Percentiles rank a stretch among this genome's conserved stretches.
These are phyloP conservation scores for Pleurotus giganteus DNA, from an alignment of 768 basidiomycete genomes.

Conservation along the genomic window DNA sequence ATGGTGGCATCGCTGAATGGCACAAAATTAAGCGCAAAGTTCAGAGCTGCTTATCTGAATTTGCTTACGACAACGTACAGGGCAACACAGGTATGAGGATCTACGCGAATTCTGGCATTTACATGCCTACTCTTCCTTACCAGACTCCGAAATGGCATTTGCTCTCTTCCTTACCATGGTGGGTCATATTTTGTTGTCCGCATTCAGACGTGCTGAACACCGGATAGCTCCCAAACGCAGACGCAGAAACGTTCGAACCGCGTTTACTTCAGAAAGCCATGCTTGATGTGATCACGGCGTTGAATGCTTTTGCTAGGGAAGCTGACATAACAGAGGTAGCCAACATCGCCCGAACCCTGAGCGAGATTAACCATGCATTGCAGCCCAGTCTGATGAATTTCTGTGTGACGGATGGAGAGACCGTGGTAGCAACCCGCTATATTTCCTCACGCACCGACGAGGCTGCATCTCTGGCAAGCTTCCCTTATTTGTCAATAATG, in stretches of 20 bases:
- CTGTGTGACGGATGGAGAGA: conserved; percentile 93
- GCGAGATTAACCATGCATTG: background rate
- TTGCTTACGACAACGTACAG: conserved; percentile 81
- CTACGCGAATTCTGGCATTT: background rate
- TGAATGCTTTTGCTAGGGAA: conserved; percentile 76
- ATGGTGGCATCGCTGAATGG: conserved; percentile 91
- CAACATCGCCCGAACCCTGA: conserved; percentile 1
- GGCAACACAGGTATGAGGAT: conserved; percentile 80
- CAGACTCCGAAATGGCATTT: conserved; percentile 98
- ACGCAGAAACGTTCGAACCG: conserved; percentile 73
- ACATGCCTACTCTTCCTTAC: conserved; percentile 1
- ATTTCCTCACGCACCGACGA: conserved; percentile 90
- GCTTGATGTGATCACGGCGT: conserved; percentile 78
- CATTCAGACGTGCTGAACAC: conserved; percentile 7
- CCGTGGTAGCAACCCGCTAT: conserved; percentile 92
- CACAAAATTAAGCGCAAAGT: conserved; percentile 74
- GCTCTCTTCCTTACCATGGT: conserved; percentile 87
- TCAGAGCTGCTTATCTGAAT: conserved; percentile 75
- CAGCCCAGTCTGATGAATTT: conserved; percentile 94
- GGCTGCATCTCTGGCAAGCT: conserved; percentile 80
- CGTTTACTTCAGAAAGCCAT: conserved; percentile 77
- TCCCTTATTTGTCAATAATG: background rate
- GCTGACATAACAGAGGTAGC: conserved; percentile 69
- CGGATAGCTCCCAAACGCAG: conserved; percentile 72
- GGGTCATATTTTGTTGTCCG: conserved; percentile 3